phyloP scores from a whole-genome alignment of 306 rosid species.

The Acmispon strigosus region DNA sequence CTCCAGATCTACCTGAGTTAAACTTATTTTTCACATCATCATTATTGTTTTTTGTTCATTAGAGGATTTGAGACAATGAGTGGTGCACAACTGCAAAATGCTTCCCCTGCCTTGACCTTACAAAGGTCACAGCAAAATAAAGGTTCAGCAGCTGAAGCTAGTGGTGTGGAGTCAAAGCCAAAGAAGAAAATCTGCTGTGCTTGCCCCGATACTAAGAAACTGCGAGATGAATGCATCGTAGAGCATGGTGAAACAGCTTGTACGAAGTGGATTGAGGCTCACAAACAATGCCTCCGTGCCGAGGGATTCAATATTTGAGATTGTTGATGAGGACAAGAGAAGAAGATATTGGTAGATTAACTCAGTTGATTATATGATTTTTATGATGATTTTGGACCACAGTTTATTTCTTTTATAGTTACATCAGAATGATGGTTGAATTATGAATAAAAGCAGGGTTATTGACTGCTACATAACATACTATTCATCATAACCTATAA shows the following conservation, averaged over 20 bases:
- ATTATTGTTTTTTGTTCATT: background rate
- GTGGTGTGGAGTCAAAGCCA: constrained; percentile 41
- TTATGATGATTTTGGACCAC: constrained; percentile 12
- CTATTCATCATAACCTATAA: too few species aligned
- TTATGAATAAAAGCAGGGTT: constrained; percentile 21
- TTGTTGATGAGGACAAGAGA: background rate
- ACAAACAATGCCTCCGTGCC: constrained; percentile 67
- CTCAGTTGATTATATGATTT: background rate
- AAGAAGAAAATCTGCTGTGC: constrained; percentile 92
- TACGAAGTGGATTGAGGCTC: constrained; percentile 87
- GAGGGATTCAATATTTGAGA: constrained; percentile 75
- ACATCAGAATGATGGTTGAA: constrained; percentile 1
- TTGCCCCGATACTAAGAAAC: constrained; percentile 68
- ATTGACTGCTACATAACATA: constrained; percentile 26
- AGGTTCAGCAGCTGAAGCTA: constrained; percentile 1
- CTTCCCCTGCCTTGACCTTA: constrained; percentile 30
- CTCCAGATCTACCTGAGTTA: background rate
- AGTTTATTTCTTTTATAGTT: constrained; percentile 3
- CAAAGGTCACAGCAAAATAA: constrained; percentile 26
- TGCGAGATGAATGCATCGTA: constrained; percentile 85
- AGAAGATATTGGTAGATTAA: background rate
- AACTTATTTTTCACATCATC: background rate
- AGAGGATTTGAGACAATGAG: constrained; percentile 31
- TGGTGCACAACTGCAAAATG: constrained; percentile 33
- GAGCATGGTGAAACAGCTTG: constrained; percentile 88